A percentile compares a stretch with the other conserved stretches of the same genome.
Evolutionary conservation across 805 yeast species (phyloP).

Genomic region (Kregervanrija fluxuum): DNA sequence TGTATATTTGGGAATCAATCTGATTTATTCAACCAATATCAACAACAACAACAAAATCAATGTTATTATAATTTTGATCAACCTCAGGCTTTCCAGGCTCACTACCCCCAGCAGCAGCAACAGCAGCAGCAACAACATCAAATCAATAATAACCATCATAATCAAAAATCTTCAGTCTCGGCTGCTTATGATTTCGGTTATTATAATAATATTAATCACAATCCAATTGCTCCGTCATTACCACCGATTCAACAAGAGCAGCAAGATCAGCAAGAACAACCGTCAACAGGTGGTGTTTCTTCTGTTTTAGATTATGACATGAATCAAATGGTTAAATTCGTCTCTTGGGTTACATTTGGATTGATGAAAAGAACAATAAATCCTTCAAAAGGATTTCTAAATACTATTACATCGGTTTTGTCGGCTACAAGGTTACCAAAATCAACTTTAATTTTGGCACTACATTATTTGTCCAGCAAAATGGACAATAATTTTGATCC

Average conservation of each 20-base stretch:
- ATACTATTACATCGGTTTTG: slow-evolving; percentile 59
- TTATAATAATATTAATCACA: slow-evolving; percentile 7
- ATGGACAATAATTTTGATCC: slow-evolving; percentile 30
- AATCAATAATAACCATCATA: slow-evolving; percentile 9
- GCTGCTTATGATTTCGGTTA: slow-evolving; percentile 13
- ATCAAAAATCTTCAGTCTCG: slow-evolving; percentile 16
- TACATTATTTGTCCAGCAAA: slow-evolving; percentile 67
- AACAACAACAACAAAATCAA: slow-evolving; percentile 2
- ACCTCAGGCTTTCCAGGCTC: no score
- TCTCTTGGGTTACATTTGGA: slow-evolving; percentile 67
- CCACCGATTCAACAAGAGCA: slow-evolving; percentile 8
- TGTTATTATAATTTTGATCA: no score
- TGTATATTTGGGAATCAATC: slow-evolving; percentile 1
- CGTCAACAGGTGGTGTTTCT: slow-evolving; percentile 64
- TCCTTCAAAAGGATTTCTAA: slow-evolving; percentile 46
- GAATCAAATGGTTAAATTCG: slow-evolving; percentile 69
- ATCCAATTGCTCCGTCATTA: slow-evolving; percentile 1
- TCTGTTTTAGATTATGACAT: slow-evolving; percentile 75
- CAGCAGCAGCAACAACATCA: slow-evolving; percentile 7
- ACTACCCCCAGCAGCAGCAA: slow-evolving; percentile 1
- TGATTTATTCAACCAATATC: slow-evolving; percentile 4
- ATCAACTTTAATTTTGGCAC: slow-evolving; percentile 70
- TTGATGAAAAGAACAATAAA: slow-evolving; percentile 44
- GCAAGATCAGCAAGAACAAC: slow-evolving; percentile 8
- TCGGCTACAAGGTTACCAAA: slow-evolving; percentile 85